Percentiles rank a stretch among this genome's conserved stretches.
phyloP scores from a whole-genome alignment of 1,284 basidiomycete genomes.

The Mycena sp. region DNA sequence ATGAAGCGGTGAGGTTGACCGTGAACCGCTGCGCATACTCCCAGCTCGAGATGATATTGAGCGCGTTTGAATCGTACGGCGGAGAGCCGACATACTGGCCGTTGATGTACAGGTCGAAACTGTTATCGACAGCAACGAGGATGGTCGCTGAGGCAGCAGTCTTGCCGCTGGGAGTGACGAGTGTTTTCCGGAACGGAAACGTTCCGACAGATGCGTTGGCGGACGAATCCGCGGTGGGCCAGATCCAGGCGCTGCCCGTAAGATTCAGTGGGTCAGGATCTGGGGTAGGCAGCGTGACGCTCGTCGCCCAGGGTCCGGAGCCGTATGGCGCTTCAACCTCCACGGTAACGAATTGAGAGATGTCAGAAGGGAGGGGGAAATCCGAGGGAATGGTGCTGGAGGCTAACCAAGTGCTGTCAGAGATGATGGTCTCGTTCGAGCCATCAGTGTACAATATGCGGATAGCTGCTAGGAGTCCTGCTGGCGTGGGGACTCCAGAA shows the following conservation, averaged over 20 bases:
- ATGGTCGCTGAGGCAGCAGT: conserved; percentile 21
- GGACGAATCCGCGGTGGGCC: background rate
- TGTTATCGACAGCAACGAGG: conserved; percentile 31
- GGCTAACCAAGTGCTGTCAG: conserved; percentile 16
- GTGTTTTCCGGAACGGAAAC: conserved; percentile 27
- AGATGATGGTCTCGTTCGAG: conserved; percentile 10
- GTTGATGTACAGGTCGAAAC: conserved; percentile 31
- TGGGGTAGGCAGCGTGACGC: background rate
- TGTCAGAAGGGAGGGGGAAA: conserved; percentile 3
- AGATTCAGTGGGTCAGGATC: background rate
- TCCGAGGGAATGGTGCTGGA: conserved; percentile 6
- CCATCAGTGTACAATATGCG: conserved; percentile 15
- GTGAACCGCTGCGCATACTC: conserved; percentile 7
- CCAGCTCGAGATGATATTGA: background rate
- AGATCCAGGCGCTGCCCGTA: conserved; percentile 15
- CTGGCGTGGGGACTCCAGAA: background rate
- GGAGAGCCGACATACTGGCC: conserved; percentile 23
- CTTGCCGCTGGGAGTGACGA: conserved; percentile 14
- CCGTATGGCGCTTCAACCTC: background rate
- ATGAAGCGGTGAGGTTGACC: background rate
- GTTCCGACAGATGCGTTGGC: background rate
- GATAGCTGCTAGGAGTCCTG: conserved; percentile 16
- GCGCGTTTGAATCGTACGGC: background rate
- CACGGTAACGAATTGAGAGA: background rate
- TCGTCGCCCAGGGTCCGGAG: conserved; percentile 3